A percentile compares a stretch with the other conserved stretches of the same genome.
Evolutionary conservation across 306 rosid species (phyloP).

Genomic region (cucumber (Cucumis sativus)): Cucumber_9930_V3 NC_026660.2:24245001-24245500

Average conservation of each 20-base stretch:
- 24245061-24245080: slow-evolving; percentile 68
- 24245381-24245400: neutral
- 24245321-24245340: neutral
- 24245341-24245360: neutral
- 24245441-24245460: too few species aligned
- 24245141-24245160: slow-evolving; percentile 25
- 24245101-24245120: slow-evolving; percentile 2
- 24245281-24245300: neutral
- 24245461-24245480: too few species aligned
- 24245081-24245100: slow-evolving; percentile 8
- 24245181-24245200: slow-evolving; percentile 95
- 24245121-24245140: neutral
- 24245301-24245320: neutral
- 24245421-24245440: too few species aligned
- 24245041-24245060: slow-evolving; percentile 91
- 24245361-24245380: neutral
- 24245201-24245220: slow-evolving; percentile 99
- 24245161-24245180: slow-evolving; percentile 72
- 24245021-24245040: slow-evolving; percentile 97
- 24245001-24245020: slow-evolving; percentile 78
- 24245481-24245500: too few species aligned
- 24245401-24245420: neutral
- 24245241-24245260: slow-evolving; percentile 17
- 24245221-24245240: slow-evolving; percentile 99
- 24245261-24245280: neutral